Evolutionary conservation across 352 stramenopile species (phyloP).

Genomic region (Globisporangium nunn): DNA sequence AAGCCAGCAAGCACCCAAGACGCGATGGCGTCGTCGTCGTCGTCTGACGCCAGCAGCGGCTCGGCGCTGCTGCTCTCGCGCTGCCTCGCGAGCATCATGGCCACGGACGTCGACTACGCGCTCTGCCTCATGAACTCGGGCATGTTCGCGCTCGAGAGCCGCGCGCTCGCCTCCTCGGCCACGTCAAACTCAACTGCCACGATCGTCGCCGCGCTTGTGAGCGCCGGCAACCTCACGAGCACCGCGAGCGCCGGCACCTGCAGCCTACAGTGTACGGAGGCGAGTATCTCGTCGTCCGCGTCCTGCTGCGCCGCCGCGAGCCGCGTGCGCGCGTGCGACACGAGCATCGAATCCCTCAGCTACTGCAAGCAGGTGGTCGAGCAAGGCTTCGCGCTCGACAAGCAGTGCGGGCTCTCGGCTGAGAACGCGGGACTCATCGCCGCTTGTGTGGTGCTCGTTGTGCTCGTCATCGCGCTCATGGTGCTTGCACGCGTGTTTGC

Average conservation of each 20-base stretch:
- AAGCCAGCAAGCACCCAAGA: neutral
- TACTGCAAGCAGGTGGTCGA: conserved; percentile 40
- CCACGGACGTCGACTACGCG: conserved; percentile 36
- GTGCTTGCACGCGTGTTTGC: neutral
- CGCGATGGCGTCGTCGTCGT: conserved; percentile 3
- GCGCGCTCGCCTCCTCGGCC: conserved; percentile 6
- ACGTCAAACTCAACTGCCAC: neutral
- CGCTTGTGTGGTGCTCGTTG: conserved; percentile 18
- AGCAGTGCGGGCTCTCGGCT: conserved; percentile 28
- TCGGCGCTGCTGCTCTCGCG: conserved; percentile 19
- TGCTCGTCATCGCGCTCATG: conserved; percentile 20
- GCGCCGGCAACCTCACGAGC: conserved; percentile 7
- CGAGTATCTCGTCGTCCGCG: conserved; percentile 19
- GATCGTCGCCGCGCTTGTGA: conserved; percentile 6
- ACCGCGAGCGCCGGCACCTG: conserved; percentile 17
- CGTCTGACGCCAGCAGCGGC: conserved; percentile 11
- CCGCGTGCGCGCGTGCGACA: conserved; percentile 19
- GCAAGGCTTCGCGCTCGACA: conserved; percentile 23
- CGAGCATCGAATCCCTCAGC: conserved; percentile 16
- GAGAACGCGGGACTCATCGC: conserved; percentile 28
- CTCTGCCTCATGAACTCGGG: conserved; percentile 64
- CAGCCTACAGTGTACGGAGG: conserved; percentile 23
- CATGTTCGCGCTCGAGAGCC: conserved; percentile 32
- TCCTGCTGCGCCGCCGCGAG: conserved; percentile 29
- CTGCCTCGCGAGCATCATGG: conserved; percentile 30